A percentile compares a stretch with the other conserved stretches of the same genome.
Conservation (phyloP, 371 early-diverging fungal species). For the Mucor ambiguus region DNA sequence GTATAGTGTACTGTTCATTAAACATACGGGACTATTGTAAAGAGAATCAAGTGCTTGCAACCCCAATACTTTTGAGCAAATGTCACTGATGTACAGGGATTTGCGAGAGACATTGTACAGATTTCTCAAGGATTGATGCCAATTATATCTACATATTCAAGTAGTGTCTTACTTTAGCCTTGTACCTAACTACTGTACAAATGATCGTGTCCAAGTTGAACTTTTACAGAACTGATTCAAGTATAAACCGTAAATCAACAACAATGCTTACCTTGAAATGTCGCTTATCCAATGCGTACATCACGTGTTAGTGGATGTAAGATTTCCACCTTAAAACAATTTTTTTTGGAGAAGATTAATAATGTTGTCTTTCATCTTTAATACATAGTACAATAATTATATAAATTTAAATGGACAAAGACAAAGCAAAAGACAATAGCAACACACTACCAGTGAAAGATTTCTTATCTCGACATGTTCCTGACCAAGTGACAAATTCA, state of each 20-base stretch:
- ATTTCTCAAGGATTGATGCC: no score
- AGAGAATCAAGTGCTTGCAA: no score
- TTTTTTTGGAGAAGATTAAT: neutral
- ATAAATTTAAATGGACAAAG: neutral
- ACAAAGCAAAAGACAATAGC: neutral
- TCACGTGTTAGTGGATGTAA: neutral
- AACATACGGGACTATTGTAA: no score
- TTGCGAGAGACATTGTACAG: no score
- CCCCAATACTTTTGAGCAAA: no score
- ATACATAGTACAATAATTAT: neutral
- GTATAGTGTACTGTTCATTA: no score
- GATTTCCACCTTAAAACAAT: neutral
- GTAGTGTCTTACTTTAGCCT: no score
- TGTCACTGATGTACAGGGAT: no score
- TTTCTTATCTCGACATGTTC: conserved; percentile 47
- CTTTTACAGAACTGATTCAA: neutral
- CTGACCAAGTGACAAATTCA: conserved; percentile 39
- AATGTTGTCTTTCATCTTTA: neutral
- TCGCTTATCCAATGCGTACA: neutral
- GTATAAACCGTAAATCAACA: neutral
- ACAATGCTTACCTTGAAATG: neutral
- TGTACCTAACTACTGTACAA: neutral
- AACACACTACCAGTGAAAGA: conserved; percentile 26
- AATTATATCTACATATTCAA: no score
- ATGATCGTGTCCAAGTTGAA: neutral